Conservation (phyloP, 2,329 filamentous ascomycete genomes). For the Orbilia javanica region DNA sequence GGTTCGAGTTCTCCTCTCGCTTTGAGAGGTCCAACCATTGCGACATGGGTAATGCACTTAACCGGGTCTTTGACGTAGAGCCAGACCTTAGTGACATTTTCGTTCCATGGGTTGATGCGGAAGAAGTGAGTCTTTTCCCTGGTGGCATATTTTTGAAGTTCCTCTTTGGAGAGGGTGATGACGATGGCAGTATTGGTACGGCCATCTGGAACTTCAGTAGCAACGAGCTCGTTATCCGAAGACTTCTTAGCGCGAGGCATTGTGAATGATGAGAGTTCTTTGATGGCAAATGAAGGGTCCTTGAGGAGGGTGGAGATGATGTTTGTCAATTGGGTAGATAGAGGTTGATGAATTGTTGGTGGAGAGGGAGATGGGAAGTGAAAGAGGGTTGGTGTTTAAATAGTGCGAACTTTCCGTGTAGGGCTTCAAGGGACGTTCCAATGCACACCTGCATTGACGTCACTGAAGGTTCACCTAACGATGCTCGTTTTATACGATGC, state of each 20-base stretch:
- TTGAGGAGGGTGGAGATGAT: background rate
- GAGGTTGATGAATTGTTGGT: background rate
- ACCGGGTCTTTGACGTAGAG: slow-evolving; percentile 33
- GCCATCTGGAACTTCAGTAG: background rate
- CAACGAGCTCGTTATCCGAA: background rate
- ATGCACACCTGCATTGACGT: too few relatives aligned
- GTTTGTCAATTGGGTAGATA: background rate
- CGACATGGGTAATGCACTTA: slow-evolving; percentile 34
- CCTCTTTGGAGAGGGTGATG: slow-evolving; percentile 6
- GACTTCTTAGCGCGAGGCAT: slow-evolving; percentile 23
- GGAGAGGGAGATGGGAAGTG: too few relatives aligned
- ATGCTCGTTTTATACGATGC: too few relatives aligned
- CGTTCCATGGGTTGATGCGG: slow-evolving; percentile 12
- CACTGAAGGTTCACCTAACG: too few relatives aligned
- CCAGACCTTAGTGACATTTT: slow-evolving; percentile 20
- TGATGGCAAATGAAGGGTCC: background rate
- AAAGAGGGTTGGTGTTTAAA: too few relatives aligned
- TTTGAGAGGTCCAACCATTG: slow-evolving; percentile 19
- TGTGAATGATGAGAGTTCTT: background rate
- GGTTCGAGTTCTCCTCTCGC: slow-evolving; percentile 18
- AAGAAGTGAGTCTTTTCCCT: slow-evolving; percentile 18
- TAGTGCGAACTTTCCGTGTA: too few relatives aligned
- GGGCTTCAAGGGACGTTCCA: too few relatives aligned
- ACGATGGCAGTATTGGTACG: slow-evolving; percentile 23
- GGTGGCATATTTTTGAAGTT: background rate